phyloP scores from a whole-genome alignment of 2,329 filamentous ascomycete species.

The Pyrenochaeta sp. region DNA sequence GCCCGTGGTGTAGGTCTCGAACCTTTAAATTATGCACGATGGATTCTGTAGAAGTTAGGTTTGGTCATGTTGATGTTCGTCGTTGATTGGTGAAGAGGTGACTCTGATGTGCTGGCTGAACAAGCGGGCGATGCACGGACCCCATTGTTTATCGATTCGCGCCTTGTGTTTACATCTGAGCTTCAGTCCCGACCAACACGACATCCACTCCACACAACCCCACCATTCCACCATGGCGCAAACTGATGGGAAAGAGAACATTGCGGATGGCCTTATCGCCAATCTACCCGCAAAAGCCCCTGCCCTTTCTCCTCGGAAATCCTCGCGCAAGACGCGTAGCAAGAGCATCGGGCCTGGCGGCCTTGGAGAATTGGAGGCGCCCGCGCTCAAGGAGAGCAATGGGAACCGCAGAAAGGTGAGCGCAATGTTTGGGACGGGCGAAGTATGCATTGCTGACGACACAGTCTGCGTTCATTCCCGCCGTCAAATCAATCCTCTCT shows the following conservation, averaged over 20 bases:
- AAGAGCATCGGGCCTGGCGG: slow-evolving; percentile 96
- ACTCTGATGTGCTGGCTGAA: background rate
- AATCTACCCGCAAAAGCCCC: slow-evolving; percentile 33
- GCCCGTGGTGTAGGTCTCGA: no score
- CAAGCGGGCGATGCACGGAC: background rate
- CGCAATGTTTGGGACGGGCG: background rate
- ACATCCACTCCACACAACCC: slow-evolving; percentile 12
- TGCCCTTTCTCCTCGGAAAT: slow-evolving; percentile 32
- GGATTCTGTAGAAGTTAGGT: no score
- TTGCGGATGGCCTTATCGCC: slow-evolving; percentile 49
- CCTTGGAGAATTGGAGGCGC: slow-evolving; percentile 86
- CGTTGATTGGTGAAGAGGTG: background rate
- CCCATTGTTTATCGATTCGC: slow-evolving; percentile 16
- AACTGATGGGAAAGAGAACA: slow-evolving; percentile 75
- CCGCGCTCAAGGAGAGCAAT: slow-evolving; percentile 71
- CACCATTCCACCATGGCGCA: slow-evolving; percentile 38
- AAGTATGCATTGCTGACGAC: slow-evolving; percentile 21
- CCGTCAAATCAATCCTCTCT: slow-evolving; percentile 63
- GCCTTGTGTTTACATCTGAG: slow-evolving; percentile 17
- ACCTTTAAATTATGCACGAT: no score
- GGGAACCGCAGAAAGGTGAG: slow-evolving; percentile 83
- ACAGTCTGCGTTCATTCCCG: slow-evolving; percentile 56
- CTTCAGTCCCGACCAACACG: slow-evolving; percentile 8
- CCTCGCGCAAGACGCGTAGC: slow-evolving; percentile 67
- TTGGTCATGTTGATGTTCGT: no score